Base-by-base conservation (phyloP, 2,329 filamentous ascomycete genomes). In the Monosporascus sp. region DNA sequence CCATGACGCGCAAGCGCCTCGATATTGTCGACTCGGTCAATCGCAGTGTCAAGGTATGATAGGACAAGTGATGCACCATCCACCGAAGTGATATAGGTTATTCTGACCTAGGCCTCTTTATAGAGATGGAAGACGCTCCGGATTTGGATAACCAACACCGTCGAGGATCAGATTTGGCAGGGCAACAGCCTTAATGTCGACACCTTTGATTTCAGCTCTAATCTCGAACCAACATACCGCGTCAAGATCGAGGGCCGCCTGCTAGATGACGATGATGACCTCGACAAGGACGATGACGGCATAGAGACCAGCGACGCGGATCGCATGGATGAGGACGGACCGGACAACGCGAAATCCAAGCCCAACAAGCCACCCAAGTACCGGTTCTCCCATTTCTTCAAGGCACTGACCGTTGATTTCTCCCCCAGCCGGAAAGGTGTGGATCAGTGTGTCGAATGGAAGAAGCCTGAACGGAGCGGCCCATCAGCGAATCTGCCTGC, bases 121-220 rank as follows among this genome's bases (percentile, higher is more conserved):
- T 52, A 90, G 82, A 83, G 89, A 60, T 88, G 87, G 70, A 89
- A 87, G 66, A 96, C 90, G 3, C 78, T 99, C 70, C 88, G 93
- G 57, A 82, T 99, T 58, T 97, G 91, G 91, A 86, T 99, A 64
- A 92, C 85, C 64, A 99, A 99, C 71, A 96, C 91, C 1, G 90
- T 87, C 37, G 90, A 97, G 70, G 90, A 94, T 65, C 94, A 99
- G 72, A 86, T 88, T 35, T 97, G 94, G 94, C 94, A 99, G 72
- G 80, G 78, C 39, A 82, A 79, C 61, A 77, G 76, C 41, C 75
- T 87, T 55, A 85, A 86, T 55, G 80, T 86, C 11, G 86, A 93
- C 66, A 83, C 82, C 37, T 94, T 94, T 59, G 91, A 95, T 66
- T 92, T 96, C 65, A 85, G 84, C 50, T 84, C 85, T 50, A 90